Evolutionary conservation across 2,329 filamentous ascomycete genomes (phyloP).

Genomic region (Fusarium circinatum): DNA sequence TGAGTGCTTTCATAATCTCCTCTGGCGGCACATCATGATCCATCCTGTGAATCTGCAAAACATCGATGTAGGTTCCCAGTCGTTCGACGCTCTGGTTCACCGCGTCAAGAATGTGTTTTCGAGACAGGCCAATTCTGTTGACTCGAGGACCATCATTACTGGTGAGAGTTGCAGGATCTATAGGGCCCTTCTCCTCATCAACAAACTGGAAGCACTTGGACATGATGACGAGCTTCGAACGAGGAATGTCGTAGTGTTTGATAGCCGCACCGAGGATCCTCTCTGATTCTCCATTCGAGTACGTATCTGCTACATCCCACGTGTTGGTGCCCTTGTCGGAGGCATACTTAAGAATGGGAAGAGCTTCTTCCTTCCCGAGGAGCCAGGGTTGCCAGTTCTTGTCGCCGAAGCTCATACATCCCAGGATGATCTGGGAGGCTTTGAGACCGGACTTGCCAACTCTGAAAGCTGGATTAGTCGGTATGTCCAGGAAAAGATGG

Average conservation of each 20-base stretch:
- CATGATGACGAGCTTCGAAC: not conserved
- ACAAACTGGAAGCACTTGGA: not conserved
- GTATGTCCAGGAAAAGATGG: fast-evolving
- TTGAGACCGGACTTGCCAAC: not conserved
- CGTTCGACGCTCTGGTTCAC: not conserved
- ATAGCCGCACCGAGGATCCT: not conserved
- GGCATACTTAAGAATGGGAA: not conserved
- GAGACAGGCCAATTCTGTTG: not conserved
- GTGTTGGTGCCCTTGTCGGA: not conserved
- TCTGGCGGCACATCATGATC: not conserved
- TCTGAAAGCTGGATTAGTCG: not conserved
- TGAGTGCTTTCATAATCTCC: not conserved
- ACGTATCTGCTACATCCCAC: not conserved
- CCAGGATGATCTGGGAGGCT: not conserved
- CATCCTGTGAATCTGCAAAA: not conserved
- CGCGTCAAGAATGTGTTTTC: not conserved
- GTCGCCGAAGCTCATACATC: not conserved
- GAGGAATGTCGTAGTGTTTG: not conserved
- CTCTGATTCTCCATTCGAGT: not conserved
- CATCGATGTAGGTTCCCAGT: not conserved
- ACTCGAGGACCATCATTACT: not conserved
- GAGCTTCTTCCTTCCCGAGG: not conserved
- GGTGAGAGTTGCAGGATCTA: not conserved
- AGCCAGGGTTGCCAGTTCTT: not conserved
- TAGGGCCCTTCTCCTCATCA: not conserved